Evolutionary conservation across 176 grass and related monocot species (phyloP), one percentile per base, ranked within the genome.

Genomic region (Luzula sylvatica): DNA sequence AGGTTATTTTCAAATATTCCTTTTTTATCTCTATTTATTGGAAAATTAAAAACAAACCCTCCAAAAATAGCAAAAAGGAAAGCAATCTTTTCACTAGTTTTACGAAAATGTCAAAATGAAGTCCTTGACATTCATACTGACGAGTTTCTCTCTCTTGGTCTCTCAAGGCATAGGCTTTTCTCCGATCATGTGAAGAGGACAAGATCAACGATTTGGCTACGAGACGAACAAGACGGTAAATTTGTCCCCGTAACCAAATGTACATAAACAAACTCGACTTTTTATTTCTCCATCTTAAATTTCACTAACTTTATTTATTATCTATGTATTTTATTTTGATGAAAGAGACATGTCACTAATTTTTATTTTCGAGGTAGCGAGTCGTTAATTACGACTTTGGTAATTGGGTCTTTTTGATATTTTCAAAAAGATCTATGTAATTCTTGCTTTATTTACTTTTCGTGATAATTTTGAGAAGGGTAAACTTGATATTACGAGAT

Each of bases 1-100:
- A 95, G 88, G 88, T 95, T 54, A 57, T 52, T 63, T 14, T 48
- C 15, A 60, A 16, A 26, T 19, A 30, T 12, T n/a, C n/a, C 30
- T 19, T 42, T 16, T 25, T 2, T 20, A 35, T 35, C 30, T 35
- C 9, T 35, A 32, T 35, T 35, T 35, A 35, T 35, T 35, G 5
- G n/a, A 24, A 42, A 45, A 25, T 15, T 61, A 46, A 46, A 61
- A 46, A 16, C 15, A 46, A 40, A 15, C 7, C 5, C 25, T 1
- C 26, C n/a, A 11, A 26, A 15, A 27, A 58, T 11, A 60, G 15
- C 3, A 59, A 60, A 1, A 23, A 12, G 27, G 0, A 5, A 3
- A 12, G 15, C 1, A 15, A 29, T 63, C 43, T 46, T 46, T 8
- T 5, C 20, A 26, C n/a, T 25, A 27, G 25, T 47, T 25, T 28